Conservation (phyloP, 2,329 filamentous ascomycete genomes). For the Tolypocladium tropicale region DNA sequence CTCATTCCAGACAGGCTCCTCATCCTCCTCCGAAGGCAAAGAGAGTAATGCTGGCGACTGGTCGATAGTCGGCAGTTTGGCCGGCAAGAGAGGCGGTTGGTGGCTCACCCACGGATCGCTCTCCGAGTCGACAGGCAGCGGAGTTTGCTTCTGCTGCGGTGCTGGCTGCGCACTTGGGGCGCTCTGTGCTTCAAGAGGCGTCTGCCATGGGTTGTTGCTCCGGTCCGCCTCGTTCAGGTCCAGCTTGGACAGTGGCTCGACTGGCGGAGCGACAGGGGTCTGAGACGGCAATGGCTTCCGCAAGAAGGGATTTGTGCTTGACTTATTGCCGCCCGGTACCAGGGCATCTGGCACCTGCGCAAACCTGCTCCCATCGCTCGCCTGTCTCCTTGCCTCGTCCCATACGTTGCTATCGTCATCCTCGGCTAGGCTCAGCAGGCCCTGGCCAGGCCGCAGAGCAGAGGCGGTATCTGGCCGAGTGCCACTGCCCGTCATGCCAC, state of each 20-base stretch:
- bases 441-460: slow-evolving; percentile 20
- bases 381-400: slow-evolving; percentile 15
- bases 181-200: slow-evolving; percentile 12
- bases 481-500: not conserved
- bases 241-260: slow-evolving; percentile 30
- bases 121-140: slow-evolving; percentile 14
- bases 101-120: slow-evolving; percentile 14
- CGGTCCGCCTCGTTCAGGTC: slow-evolving; percentile 29
- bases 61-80: slow-evolving; percentile 10
- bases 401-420: slow-evolving; percentile 21
- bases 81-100: slow-evolving; percentile 18
- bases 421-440: slow-evolving; percentile 9
- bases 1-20: slow-evolving; percentile 30
- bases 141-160: slow-evolving; percentile 6
- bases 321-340: slow-evolving; percentile 20
- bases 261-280: slow-evolving; percentile 15
- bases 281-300: slow-evolving; percentile 24
- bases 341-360: slow-evolving; percentile 20
- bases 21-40: slow-evolving; percentile 26
- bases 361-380: slow-evolving; percentile 1
- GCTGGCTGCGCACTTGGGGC: slow-evolving; percentile 2
- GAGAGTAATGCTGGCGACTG: slow-evolving; percentile 24
- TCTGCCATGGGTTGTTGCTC: slow-evolving; percentile 25
- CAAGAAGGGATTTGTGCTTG: slow-evolving; percentile 43
- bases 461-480: slow-evolving; percentile 15